phyloP scores from a whole-genome alignment of 2,329 filamentous ascomycete species.

The Exophiala sp. region DNA sequence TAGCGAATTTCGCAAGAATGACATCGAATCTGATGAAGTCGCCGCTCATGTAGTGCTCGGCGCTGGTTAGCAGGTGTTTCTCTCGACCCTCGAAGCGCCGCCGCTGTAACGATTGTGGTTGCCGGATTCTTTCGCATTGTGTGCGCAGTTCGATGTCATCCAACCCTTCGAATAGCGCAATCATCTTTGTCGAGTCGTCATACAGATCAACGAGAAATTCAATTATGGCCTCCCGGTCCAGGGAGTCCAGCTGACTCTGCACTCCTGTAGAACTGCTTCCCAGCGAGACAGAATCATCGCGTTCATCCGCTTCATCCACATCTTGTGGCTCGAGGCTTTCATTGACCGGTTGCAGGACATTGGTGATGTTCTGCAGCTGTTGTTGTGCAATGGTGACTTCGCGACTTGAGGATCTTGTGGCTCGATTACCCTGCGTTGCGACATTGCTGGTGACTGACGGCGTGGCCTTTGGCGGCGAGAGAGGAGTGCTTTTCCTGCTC shows the following conservation, averaged over 20 bases:
- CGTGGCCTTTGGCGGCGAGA: conserved; percentile 14
- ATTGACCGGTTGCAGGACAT: conserved; percentile 5
- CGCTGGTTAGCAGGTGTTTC: conserved; percentile 29
- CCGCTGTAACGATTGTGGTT: conserved; percentile 4
- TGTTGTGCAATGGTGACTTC: conserved; percentile 12
- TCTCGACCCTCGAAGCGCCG: conserved; percentile 30
- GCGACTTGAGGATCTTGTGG: conserved; percentile 9
- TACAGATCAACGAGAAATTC: conserved; percentile 16
- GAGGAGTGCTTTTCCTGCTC: conserved; percentile 17
- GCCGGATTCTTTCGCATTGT: background rate
- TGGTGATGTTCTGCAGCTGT: conserved; percentile 6
- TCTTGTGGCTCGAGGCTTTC: conserved; percentile 4
- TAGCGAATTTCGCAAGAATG: conserved; percentile 33
- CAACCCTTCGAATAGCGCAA: conserved; percentile 11
- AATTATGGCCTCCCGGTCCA: conserved; percentile 21
- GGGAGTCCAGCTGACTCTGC: conserved; percentile 8
- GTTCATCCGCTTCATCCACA: background rate
- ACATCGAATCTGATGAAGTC: conserved; percentile 37
- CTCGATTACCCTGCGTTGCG: conserved; percentile 8
- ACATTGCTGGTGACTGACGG: background rate
- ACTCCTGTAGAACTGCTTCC: conserved; percentile 1
- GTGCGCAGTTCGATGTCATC: background rate
- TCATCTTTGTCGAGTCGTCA: conserved; percentile 13
- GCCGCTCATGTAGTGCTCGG: conserved; percentile 30
- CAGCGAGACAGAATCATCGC: background rate